Base-by-base conservation (phyloP, 345 rosid species). In the Populus nigra region DNA sequence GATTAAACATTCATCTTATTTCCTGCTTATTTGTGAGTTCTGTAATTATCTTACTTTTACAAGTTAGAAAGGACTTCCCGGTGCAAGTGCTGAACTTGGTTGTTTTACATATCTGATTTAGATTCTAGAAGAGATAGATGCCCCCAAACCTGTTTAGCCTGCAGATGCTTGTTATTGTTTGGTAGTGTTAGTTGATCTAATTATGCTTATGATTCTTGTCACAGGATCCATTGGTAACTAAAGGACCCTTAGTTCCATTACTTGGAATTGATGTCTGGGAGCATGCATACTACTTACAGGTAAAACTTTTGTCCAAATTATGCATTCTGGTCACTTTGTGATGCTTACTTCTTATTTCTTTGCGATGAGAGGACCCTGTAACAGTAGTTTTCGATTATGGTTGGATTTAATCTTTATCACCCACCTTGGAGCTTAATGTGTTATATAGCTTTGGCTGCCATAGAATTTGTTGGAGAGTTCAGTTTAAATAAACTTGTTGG, bases 281-380 rank as follows among this genome's bases (percentile, higher is more conserved):
- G 88, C 99, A 96, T 83, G 99, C 98, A 43, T 96, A 96, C 87
- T 96, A 96, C 81, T 84, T 96, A 47, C 99, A 96, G 96, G 99
- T 96, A 82, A 82, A 69, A 8, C 0, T 7, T 65, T 59, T 73
- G 15, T 55, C n/a, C 35, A 69, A 78, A 50, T 27, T 53, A 57
- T 65, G n/a, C 43, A 33, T 35, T 79, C 17, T 33, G 11, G 33
- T 62, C 43, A 31, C 35, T 68, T 23, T 67, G 41, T 38, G 39
- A 20, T 18, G 8, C 18, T 45, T 25, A 5, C 15, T 41, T 61
- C 11, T 29, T 3, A 41, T 71, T 72, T 45, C 39, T 25, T 36
- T 65, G 22, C 9, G 27, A 20, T 68, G 16, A n/a, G 63, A 9
- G 63, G 63, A n/a, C 27, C 63, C 4, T n/a, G 27, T 57, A 9